Evolutionary conservation across 2,329 filamentous ascomycete species (phyloP).

Genomic region (Calonectria pauciramosa): DNA sequence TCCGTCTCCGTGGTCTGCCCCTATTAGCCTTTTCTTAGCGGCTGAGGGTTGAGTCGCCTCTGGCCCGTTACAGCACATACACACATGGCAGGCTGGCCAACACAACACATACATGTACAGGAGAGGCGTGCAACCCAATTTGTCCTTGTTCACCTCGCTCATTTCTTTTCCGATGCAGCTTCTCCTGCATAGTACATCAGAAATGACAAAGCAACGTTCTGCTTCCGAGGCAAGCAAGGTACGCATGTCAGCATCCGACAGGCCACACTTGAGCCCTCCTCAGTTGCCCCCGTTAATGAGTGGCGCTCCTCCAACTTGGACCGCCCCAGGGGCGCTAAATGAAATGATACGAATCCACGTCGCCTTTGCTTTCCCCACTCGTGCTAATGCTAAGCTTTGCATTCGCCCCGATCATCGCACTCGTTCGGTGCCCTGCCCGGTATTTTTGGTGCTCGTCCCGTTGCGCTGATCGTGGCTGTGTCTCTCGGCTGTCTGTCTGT

Average conservation of each 20-base stretch:
- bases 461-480: conserved; percentile 1
- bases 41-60: background rate
- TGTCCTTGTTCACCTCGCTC: background rate
- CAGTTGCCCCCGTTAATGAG: background rate
- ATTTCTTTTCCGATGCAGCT: conserved; percentile 6
- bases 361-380: background rate
- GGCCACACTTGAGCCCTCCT: background rate
- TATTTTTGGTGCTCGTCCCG: background rate
- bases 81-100: background rate
- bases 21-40: background rate
- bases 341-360: conserved; percentile 11
- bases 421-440: background rate
- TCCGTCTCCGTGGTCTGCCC: background rate
- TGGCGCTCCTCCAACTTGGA: conserved; percentile 6
- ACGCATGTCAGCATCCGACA: background rate
- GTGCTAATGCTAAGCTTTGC: conserved; percentile 6
- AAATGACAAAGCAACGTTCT: background rate
- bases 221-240: background rate
- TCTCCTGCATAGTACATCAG: conserved; percentile 15
- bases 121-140: background rate
- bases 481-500: background rate
- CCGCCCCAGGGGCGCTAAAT: background rate
- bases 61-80: background rate
- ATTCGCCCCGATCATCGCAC: background rate
- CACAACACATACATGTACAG: background rate